Evolutionary conservation across 2,329 filamentous ascomycete genomes (phyloP).

Genomic region (Plenodomus biglobosus): DNA sequence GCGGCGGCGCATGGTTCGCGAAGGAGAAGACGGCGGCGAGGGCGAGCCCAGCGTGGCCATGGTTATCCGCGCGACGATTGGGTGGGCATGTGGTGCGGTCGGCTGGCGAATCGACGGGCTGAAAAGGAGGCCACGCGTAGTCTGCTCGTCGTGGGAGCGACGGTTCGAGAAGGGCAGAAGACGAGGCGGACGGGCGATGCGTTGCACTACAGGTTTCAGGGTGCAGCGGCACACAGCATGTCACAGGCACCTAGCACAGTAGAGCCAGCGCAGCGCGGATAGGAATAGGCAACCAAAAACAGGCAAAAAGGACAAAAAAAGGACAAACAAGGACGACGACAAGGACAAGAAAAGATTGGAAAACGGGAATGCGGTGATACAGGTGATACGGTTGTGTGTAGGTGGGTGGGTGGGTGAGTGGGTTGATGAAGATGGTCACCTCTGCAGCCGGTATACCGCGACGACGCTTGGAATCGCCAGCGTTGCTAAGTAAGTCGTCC

Average conservation of each 20-base stretch:
- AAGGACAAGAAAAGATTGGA: too few relatives aligned
- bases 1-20: conserved; percentile 42
- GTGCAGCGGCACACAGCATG: conserved; percentile 18
- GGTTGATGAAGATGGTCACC: not conserved
- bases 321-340: too few relatives aligned
- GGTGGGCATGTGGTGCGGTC: conserved; percentile 30
- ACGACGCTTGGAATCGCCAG: not conserved
- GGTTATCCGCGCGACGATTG: conserved; percentile 18
- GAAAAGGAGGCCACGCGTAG: conserved; percentile 10
- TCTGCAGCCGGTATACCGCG: not conserved
- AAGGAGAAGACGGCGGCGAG: conserved; percentile 44
- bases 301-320: not conserved
- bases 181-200: not conserved
- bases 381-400: not conserved
- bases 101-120: not conserved
- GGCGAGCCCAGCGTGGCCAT: conserved; percentile 47
- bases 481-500: not conserved
- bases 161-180: conserved; percentile 5
- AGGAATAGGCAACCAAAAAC: not conserved
- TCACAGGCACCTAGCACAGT: conserved; percentile 8
- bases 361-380: too few relatives aligned
- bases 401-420: not conserved
- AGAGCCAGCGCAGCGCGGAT: not conserved
- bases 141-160: conserved; percentile 6
- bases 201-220: conserved; percentile 30